phyloP scores from a whole-genome alignment of 2,329 filamentous ascomycete species.

The Salinomyces thailandicus region DNA sequence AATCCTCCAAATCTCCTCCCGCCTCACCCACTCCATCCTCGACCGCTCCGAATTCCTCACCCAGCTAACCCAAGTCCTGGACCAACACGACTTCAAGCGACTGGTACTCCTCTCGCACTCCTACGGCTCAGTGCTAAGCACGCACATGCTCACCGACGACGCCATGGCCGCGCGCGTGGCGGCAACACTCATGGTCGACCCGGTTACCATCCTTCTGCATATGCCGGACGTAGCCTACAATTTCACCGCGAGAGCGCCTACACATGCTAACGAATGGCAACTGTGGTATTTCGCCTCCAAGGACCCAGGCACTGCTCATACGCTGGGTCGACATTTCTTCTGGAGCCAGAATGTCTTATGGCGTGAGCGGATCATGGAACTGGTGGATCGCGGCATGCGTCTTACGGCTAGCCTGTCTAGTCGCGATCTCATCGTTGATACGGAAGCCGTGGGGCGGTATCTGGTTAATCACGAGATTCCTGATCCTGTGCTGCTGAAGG shows the following conservation, averaged over 20 bases:
- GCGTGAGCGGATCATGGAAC: constrained; percentile 50
- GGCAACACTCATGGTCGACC: constrained; percentile 47
- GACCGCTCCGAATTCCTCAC: constrained; percentile 43
- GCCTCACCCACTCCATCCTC: constrained; percentile 47
- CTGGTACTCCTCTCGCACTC: constrained; percentile 52
- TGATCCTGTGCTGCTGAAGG: constrained; percentile 15
- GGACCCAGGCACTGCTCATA: constrained; percentile 51
- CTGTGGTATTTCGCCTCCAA: constrained; percentile 61
- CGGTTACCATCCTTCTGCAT: constrained; percentile 57
- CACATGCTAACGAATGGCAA: constrained; percentile 57
- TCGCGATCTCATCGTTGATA: constrained; percentile 56
- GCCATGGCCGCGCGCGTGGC: constrained; percentile 37
- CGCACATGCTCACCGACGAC: constrained; percentile 48
- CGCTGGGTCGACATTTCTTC: constrained; percentile 55
- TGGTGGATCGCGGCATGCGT: constrained; percentile 22
- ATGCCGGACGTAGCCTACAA: constrained; percentile 62
- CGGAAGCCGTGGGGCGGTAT: constrained; percentile 47
- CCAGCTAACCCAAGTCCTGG: constrained; percentile 48
- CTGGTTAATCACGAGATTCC: constrained; percentile 32
- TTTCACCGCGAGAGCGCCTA: constrained; percentile 42
- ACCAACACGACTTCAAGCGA: constrained; percentile 45
- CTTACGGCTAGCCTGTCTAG: constrained; percentile 51
- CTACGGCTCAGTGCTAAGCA: constrained; percentile 54
- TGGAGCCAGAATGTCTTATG: constrained; percentile 62
- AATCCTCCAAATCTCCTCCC: constrained; percentile 54